Conservation (phyloP, 352 stramenopile species). For the Heterotrichella gracilis region DNA sequence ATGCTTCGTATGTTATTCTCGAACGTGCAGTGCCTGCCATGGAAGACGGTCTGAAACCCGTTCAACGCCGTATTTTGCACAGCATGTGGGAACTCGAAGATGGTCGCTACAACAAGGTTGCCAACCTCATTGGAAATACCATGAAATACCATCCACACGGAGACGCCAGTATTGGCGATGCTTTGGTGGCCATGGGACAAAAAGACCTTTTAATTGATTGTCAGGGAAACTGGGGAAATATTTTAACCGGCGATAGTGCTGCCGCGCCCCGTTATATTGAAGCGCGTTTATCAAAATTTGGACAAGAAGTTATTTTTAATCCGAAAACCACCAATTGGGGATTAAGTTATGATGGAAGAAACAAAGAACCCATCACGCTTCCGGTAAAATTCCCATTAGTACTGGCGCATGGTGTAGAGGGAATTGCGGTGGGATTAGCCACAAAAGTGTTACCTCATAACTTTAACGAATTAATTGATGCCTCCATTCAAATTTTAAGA, state of each 20-base stretch:
- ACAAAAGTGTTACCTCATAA: not conserved
- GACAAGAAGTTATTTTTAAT: not conserved
- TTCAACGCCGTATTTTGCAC: not conserved
- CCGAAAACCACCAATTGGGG: not conserved
- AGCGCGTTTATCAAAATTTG: not conserved
- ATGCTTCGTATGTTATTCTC: not conserved
- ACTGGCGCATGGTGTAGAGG: not conserved
- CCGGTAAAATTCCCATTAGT: not conserved
- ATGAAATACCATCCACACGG: not conserved
- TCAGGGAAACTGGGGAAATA: not conserved
- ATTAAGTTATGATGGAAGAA: not conserved
- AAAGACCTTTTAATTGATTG: not conserved
- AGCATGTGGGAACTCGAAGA: not conserved
- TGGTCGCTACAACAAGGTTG: not conserved
- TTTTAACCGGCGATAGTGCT: not conserved
- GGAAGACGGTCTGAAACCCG: not conserved
- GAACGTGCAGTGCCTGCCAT: not conserved
- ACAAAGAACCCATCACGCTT: not conserved
- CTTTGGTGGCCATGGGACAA: not conserved
- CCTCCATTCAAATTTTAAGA: not conserved
- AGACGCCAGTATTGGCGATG: not conserved
- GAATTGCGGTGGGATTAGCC: not conserved
- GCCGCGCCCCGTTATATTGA: not conserved
- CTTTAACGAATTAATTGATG: not conserved
- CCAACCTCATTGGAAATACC: not conserved